Conservation (phyloP, 2,329 filamentous ascomycete genomes). For the Trichoderma lentiforme region DNA sequence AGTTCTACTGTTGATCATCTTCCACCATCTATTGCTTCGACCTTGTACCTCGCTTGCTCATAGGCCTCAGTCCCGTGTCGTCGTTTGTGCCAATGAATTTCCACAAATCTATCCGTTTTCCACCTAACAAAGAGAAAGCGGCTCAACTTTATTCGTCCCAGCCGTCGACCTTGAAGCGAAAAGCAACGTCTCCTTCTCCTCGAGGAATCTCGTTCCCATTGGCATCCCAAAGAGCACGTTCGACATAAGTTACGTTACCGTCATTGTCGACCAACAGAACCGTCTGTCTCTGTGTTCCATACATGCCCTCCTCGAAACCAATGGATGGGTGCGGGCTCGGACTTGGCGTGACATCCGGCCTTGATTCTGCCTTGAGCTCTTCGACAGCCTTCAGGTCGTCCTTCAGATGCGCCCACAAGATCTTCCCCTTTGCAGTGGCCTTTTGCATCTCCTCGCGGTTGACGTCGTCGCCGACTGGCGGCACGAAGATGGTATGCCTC, state of each 20-base stretch:
- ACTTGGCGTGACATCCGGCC: conserved; percentile 36
- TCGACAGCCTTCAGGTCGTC: conserved; percentile 39
- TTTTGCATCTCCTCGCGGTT: conserved; percentile 45
- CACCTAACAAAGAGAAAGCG: background rate
- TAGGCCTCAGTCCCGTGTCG: background rate
- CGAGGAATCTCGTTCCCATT: conserved; percentile 53
- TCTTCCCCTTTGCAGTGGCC: conserved; percentile 37
- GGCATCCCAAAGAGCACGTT: conserved; percentile 58
- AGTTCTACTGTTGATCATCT: background rate
- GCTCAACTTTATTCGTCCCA: conserved; percentile 37
- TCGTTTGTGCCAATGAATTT: background rate
- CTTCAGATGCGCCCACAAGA: conserved; percentile 34
- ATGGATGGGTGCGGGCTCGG: conserved; percentile 25
- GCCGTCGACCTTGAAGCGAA: conserved; percentile 55
- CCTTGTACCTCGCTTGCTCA: background rate
- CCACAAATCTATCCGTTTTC: background rate
- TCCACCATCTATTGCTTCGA: background rate
- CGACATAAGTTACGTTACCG: conserved; percentile 57
- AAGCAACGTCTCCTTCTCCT: conserved; percentile 53
- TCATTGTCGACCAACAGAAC: conserved; percentile 61
- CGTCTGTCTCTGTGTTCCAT: conserved; percentile 64
- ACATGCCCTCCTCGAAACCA: conserved; percentile 56
- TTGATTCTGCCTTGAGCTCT: conserved; percentile 35
- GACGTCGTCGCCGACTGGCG: conserved; percentile 50
- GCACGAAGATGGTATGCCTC: conserved; percentile 60